Percentiles rank a stretch among this genome's conserved stretches.
Evolutionary conservation across 805 yeast genomes (phyloP).

Genomic region (Starmerella sp.): DNA sequence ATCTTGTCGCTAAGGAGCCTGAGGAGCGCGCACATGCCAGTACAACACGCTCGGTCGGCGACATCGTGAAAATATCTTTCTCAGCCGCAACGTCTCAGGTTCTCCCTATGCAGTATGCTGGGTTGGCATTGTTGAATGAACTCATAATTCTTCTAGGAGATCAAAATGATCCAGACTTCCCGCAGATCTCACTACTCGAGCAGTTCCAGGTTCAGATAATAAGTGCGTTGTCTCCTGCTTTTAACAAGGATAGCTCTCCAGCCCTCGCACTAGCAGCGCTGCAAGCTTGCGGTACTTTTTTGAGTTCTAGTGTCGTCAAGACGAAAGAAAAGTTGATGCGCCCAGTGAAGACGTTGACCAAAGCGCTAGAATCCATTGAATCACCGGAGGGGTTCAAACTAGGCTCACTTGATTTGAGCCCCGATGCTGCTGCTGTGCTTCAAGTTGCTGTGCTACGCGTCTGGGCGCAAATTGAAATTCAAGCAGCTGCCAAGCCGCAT

Average conservation of each 20-base stretch:
- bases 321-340: conserved; percentile 39
- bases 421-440: conserved; percentile 30
- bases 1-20: conserved; percentile 18
- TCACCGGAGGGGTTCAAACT: conserved; percentile 23
- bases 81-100: conserved; percentile 69
- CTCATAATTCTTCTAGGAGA: conserved; percentile 51
- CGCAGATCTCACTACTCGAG: conserved; percentile 59
- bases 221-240: conserved; percentile 81
- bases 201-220: conserved; percentile 93
- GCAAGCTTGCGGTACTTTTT: conserved; percentile 62
- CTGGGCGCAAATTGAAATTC: conserved; percentile 34
- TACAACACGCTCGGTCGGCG: conserved; percentile 33
- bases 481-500: conserved; percentile 23
- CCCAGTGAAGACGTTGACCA: conserved; percentile 52
- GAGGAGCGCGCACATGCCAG: conserved; percentile 20
- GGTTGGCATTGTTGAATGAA: conserved; percentile 55
- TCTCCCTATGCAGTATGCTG: conserved; percentile 46
- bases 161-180: conserved; percentile 59
- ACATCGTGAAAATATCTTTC: conserved; percentile 66
- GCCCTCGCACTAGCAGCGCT: conserved; percentile 67
- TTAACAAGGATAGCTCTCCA: conserved; percentile 60
- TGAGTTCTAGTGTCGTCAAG: conserved; percentile 48
- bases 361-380: conserved; percentile 49
- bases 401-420: conserved; percentile 31
- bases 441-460: conserved; percentile 32